phyloP scores from a whole-genome alignment of 495 filamentous ascomycete species.

The Podospora fimiseda region DNA sequence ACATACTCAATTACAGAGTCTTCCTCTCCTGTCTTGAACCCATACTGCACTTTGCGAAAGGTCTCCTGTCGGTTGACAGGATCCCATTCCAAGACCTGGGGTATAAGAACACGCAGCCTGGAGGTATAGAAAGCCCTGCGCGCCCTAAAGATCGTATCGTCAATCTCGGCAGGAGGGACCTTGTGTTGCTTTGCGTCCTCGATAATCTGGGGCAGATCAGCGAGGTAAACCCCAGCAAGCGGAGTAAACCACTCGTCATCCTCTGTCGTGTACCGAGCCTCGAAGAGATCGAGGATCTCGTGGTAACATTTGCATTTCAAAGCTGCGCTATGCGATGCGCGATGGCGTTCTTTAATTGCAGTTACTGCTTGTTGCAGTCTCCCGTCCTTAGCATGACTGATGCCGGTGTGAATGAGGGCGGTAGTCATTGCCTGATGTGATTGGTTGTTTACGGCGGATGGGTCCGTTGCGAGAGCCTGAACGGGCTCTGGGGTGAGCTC shows the following conservation, averaged over 20 bases:
- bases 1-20: slow-evolving; percentile 14
- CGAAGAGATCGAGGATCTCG: neutral
- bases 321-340: slow-evolving; percentile 22
- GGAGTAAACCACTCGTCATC: slow-evolving; percentile 39
- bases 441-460: too few species aligned
- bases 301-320: slow-evolving; percentile 7
- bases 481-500: neutral
- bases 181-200: slow-evolving; percentile 31
- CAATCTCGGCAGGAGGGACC: slow-evolving; percentile 30
- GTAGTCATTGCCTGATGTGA: slow-evolving; percentile 13
- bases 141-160: slow-evolving; percentile 36
- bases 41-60: neutral
- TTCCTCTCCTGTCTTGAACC: neutral
- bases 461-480: too few species aligned
- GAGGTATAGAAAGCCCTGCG: slow-evolving; percentile 40
- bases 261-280: slow-evolving; percentile 4
- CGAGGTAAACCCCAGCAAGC: slow-evolving; percentile 29
- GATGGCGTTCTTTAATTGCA: slow-evolving; percentile 16
- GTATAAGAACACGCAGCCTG: slow-evolving; percentile 24
- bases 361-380: slow-evolving; percentile 13
- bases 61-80: neutral
- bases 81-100: slow-evolving; percentile 12
- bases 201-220: slow-evolving; percentile 35
- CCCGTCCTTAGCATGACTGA: slow-evolving; percentile 13
- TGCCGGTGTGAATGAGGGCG: slow-evolving; percentile 19